Base-by-base conservation (phyloP, 164 flowering plant genomes). In the Umbilicus rupestris region DNA sequence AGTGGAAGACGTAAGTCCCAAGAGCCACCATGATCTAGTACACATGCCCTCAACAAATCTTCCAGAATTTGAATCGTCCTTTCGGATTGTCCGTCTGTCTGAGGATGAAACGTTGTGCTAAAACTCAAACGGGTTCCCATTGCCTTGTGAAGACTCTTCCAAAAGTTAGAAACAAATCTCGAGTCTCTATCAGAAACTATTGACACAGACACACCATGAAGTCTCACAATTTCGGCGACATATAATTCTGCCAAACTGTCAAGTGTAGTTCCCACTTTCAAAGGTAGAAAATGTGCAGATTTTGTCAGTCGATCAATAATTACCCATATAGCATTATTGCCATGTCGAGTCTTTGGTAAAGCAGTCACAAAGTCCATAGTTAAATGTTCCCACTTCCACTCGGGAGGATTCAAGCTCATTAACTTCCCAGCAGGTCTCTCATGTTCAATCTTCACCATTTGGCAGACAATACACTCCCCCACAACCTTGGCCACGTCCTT, bases 401-500 rank as follows among this genome's bases (percentile, higher is more conserved):
- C n/a, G 7, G 37, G 37, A 7, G 37, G 19, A n/a, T 45, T n/a
- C 49, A 45, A 45, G 17, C n/a, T 45, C 49, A 15, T 15, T 5
- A 45, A 45, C 5, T 45, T 45, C 2, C 20, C 66, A 63, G 45
- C 66, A 5, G 46, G 66, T 3, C 11, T 63, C 6, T 63, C 47
- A 63, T 63, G 66, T 26, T 63, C 66, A 19, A 24, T 42, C 7
- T 64, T 42, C 4, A 64, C 50, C 19, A 39, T 26, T 19, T 64
- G 66, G 41, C 66, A 39, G 24, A 39, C 8, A 0, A 64, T 2
- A 10, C 66, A 45, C 16, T 45, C n/a, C 5, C 16, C n/a, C 3
- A 45, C 49, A 16, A 15, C 15, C 49, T 45, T 45, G n/a, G 49
- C 49, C 1, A 45, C n/a, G 17, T 41, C 31, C 17, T 29, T 20